Evolutionary conservation across 2,329 filamentous ascomycete genomes (phyloP).

Genomic region (Cladosporium sp.): DNA sequence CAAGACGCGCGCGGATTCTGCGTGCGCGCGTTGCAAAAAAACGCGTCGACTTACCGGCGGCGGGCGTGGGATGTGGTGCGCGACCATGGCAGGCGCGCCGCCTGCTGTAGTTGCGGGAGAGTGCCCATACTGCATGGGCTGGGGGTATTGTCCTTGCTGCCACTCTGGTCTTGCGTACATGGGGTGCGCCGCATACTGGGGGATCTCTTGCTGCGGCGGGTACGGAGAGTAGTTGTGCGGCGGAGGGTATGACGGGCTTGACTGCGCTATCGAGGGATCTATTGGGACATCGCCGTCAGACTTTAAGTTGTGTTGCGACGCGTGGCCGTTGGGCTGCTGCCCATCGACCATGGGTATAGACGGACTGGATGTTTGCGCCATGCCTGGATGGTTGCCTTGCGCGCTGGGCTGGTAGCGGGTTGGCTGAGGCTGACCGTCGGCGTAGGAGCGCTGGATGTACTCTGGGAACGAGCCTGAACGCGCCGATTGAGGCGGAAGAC

Average conservation of each 20-base stretch:
- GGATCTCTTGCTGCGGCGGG: constrained; percentile 76
- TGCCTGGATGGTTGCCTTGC: constrained; percentile 74
- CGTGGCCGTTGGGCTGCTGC: constrained; percentile 63
- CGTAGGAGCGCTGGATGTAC: constrained; percentile 70
- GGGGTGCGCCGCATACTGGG: constrained; percentile 66
- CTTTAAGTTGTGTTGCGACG: constrained; percentile 57
- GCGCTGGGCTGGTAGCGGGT: constrained; percentile 70
- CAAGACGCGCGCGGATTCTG: neutral
- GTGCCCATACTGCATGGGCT: constrained; percentile 42
- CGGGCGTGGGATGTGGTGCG: constrained; percentile 54
- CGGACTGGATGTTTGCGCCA: constrained; percentile 99
- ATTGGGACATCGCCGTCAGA: constrained; percentile 97
- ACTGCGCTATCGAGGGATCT: constrained; percentile 96
- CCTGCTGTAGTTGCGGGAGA: constrained; percentile 57
- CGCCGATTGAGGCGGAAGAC: constrained; percentile 62
- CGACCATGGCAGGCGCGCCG: constrained; percentile 53
- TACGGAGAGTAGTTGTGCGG: constrained; percentile 82
- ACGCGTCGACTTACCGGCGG: constrained; percentile 52
- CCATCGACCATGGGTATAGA: constrained; percentile 84
- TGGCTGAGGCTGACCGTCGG: constrained; percentile 67
- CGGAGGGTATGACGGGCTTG: constrained; percentile 86
- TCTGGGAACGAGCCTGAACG: constrained; percentile 84
- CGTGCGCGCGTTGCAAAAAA: constrained; percentile 11
- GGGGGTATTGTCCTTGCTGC: constrained; percentile 58
- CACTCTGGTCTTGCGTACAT: constrained; percentile 69